Base-by-base conservation (phyloP, 2,329 filamentous ascomycete genomes). In the Paraphaeosphaeria minitans region DNA sequence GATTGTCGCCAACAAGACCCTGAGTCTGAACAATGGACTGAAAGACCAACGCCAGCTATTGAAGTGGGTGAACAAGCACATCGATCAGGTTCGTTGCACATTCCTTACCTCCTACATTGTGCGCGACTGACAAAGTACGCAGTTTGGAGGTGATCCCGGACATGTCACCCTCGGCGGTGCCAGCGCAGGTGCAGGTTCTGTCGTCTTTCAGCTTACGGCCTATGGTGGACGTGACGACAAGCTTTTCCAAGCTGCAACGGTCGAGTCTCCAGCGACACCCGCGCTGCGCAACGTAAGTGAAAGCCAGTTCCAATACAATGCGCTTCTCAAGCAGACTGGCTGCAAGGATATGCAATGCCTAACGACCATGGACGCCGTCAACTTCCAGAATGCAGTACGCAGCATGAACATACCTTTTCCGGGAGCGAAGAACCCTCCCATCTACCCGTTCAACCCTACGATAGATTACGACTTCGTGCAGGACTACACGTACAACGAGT, bases 401-500 rank as follows among this genome's bases (percentile, higher is more conserved):
- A 74, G 73, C 39, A 50, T 78, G 22, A 71, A 71, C 29, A 66
- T 66, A 27, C 72, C 78, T 3, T 81, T 76, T 47, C 78, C 79
- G 0, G 77, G 77, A 7, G 72, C 63, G 21, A 65, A 57, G 21
- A 61, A 59, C 8, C 58, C 70, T 1, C 75, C 79, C 1, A 61
- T 75, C 5, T 81, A 75, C 58, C 77, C 78, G 66, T 82, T 74
- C 69, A 76, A 77, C 19, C 80, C 80, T 1, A 77, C 73, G 1
- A 65, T 80, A 13, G 79, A 81, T 67, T 71, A 77, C 27, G 74
- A 78, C 57, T 75, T 81, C 46, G 69, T 80, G 39, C 60, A 66
- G 53, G 74, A 80, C 55, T 77, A 75, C 57, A 78, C 77, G 0
- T 78, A 75, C 62, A 70, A 70, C 19, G 66, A 77, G 31, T 68